Evolutionary conservation across 371 early-diverging fungal genomes (phyloP).

Genomic region (Mortierella sp.): DNA sequence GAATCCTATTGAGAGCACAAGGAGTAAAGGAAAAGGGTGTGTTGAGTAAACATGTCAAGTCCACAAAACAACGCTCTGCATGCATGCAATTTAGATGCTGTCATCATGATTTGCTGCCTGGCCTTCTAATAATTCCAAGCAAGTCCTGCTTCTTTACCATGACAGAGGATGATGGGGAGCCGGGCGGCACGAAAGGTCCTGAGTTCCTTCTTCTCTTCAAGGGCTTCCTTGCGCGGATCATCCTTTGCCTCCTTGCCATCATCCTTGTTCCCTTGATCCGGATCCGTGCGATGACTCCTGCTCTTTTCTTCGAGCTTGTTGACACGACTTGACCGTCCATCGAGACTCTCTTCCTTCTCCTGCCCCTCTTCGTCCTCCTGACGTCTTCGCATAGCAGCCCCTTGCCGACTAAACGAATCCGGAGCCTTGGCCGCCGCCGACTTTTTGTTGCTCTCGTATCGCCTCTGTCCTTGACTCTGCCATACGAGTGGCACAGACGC

Average conservation of each 20-base stretch:
- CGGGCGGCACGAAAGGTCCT: constrained; percentile 77
- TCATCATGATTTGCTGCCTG: constrained; percentile 7
- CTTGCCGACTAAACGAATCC: constrained; percentile 15
- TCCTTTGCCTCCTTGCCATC: background rate
- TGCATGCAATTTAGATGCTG: background rate
- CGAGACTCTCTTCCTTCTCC: background rate
- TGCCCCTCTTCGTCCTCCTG: background rate
- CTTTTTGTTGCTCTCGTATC: background rate
- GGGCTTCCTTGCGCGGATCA: constrained; percentile 45
- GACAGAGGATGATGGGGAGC: constrained; percentile 89
- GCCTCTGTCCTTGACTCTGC: background rate
- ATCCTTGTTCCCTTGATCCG: background rate
- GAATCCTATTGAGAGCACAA: constrained; percentile 27
- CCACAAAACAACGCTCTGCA: constrained; percentile 15
- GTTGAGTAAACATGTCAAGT: background rate
- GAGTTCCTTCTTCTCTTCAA: constrained; percentile 61
- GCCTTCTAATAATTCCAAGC: background rate
- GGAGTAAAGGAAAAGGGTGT: background rate
- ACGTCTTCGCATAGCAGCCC: constrained; percentile 6
- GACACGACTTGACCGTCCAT: background rate
- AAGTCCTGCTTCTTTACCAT: constrained; percentile 64
- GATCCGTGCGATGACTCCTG: background rate
- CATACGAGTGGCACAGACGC: background rate
- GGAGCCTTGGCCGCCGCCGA: background rate
- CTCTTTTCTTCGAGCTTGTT: background rate